Evolutionary conservation across 495 filamentous ascomycete species (phyloP).

Genomic region (Neurospora sp.): DNA sequence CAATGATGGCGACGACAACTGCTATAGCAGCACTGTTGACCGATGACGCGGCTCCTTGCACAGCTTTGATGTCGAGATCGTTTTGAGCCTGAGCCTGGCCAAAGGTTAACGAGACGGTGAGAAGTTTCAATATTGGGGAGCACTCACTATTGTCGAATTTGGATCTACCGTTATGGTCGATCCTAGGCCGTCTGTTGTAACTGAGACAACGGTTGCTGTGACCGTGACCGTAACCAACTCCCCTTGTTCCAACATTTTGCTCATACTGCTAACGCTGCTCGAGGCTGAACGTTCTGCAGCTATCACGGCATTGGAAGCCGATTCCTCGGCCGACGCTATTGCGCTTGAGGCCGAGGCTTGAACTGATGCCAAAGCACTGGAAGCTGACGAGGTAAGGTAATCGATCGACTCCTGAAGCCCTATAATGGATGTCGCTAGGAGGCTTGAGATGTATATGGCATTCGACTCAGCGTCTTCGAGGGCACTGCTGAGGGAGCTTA

Average conservation of each 20-base stretch:
- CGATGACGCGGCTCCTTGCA: neutral
- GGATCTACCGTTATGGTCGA: neutral
- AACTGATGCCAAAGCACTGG: conserved; percentile 4
- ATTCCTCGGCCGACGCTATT: conserved; percentile 5
- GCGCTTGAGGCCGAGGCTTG: conserved; percentile 11
- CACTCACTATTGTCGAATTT: conserved; percentile 5
- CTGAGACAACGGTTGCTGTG: neutral
- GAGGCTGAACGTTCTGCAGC: conserved; percentile 7
- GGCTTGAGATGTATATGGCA: conserved; percentile 2
- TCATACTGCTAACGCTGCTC: conserved; percentile 6
- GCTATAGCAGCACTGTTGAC: conserved; percentile 7
- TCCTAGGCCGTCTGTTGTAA: neutral
- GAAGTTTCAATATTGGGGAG: neutral
- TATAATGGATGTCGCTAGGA: conserved; percentile 7
- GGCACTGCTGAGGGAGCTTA: conserved; percentile 11
- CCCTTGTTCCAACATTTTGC: neutral
- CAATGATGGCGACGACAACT: conserved; percentile 12
- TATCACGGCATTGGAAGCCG: conserved; percentile 6
- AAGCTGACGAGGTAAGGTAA: conserved; percentile 7
- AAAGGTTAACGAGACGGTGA: neutral
- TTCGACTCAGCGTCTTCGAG: conserved; percentile 6
- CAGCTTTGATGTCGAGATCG: neutral
- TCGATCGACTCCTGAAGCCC: conserved; percentile 8
- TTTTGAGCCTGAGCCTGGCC: neutral
- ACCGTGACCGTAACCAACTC: neutral